Evolutionary conservation across 371 early-diverging fungal genomes (phyloP), one percentile per base, ranked within the genome.

Genomic region (Mucor lusitanicus): DNA sequence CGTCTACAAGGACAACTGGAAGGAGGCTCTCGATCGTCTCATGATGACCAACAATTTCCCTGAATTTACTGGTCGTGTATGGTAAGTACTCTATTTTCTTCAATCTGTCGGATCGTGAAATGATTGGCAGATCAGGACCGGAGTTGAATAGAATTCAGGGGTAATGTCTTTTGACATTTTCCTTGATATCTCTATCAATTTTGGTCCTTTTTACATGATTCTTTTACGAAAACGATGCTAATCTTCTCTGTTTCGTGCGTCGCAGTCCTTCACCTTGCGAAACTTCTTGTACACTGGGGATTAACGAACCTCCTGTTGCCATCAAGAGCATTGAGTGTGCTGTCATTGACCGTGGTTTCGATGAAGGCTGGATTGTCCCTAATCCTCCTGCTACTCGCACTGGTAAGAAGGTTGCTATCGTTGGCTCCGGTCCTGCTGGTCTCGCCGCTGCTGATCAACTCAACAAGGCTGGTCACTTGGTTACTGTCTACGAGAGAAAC

Each of bases 11-110:
- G 88, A 95, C 74, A 91, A 96, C 72, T 98, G 97, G 97, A 86
- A 89, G 72, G 94, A 93, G 15, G 99, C 99, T 6, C 86, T 95
- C 37, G 92, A 95, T 69, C 92, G 97, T 44, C 84, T 98, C 32
- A 77, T 94, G 74, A 90, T 95, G 87, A 98, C 99, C 68, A 97
- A 97, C 87, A 98, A 98, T 85, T 98, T 98, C 87, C 99, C 99
- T 40, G 94, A 94, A 77, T 94, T 94, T 69, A 93, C 93, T 33
- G 93, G 74, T 33, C 70, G 75, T 68, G 77, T 78, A 12, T 74
- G 69, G 70, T 69, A 73, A 69, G 69, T 28, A 17, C 25, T n/a
- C 35, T 21, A n/a, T 19, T 28, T 57, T 42, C 17, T 30, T 54
- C 13, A 13, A 21, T 42, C 17, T 42, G 17, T 42, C 42, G 17